phyloP scores from a whole-genome alignment of 495 filamentous ascomycete species.

The Tuber calosporum region DNA sequence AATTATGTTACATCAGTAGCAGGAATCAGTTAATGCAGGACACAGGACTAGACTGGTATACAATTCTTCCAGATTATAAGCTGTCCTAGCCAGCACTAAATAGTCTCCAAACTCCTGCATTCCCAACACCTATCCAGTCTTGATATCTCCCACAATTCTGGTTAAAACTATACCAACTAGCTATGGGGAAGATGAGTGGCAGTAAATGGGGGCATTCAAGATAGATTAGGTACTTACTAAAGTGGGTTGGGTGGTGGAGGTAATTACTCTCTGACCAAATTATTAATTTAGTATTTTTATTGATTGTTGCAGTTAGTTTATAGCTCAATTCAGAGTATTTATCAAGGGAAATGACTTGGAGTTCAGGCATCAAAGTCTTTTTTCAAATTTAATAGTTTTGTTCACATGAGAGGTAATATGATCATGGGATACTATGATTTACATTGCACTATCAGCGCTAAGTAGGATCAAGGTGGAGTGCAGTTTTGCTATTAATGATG shows the following conservation, averaged over 20 bases:
- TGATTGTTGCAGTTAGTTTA: background rate
- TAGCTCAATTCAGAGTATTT: background rate
- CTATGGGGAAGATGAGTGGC: background rate
- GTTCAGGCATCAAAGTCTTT: background rate
- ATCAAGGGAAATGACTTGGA: background rate
- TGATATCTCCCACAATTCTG: background rate
- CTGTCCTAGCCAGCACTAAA: background rate
- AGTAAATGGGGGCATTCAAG: background rate
- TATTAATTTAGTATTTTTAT: background rate
- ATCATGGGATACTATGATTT: background rate
- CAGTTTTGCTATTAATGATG: too few relatives aligned
- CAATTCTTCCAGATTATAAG: background rate
- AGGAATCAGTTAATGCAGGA: background rate
- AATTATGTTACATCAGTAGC: background rate
- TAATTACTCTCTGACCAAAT: background rate
- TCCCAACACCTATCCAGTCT: too few relatives aligned
- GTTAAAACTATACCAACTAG: background rate
- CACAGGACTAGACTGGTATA: background rate
- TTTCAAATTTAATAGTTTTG: background rate
- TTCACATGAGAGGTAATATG: background rate
- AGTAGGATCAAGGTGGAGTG: too few relatives aligned
- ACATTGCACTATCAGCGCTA: too few relatives aligned
- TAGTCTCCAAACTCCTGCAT: accelerated
- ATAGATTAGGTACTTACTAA: background rate
- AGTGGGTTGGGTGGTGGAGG: background rate